These are phyloP conservation scores for Cercospora zeae-maydis DNA, from an alignment of 2,329 filamentous ascomycete genomes.

Conservation along the genomic window DNA sequence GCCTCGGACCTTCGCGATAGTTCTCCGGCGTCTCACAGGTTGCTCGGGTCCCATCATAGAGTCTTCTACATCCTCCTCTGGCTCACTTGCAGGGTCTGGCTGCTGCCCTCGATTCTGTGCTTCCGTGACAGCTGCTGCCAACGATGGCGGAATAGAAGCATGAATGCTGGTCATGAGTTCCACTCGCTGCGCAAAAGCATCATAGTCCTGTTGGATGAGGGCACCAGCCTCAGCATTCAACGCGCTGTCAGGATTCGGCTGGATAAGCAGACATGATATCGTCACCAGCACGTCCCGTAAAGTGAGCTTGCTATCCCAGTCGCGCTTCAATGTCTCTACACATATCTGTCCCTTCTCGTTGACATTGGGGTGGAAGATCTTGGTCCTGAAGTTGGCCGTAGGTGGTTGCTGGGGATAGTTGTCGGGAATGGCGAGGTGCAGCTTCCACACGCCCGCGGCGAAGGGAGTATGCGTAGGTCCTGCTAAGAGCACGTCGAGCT, in stretches of 20 bases:
- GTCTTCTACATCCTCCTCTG: constrained; percentile 19
- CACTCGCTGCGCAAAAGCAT: constrained; percentile 55
- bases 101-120: constrained; percentile 51
- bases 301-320: constrained; percentile 58
- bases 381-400: constrained; percentile 58
- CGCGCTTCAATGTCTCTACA: constrained; percentile 62
- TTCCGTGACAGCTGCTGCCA: constrained; percentile 47
- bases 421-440: constrained; percentile 58
- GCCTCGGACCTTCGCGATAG: constrained; percentile 29
- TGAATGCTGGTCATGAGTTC: constrained; percentile 62
- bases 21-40: constrained; percentile 28
- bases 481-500: constrained; percentile 56
- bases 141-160: constrained; percentile 49
- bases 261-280: constrained; percentile 60
- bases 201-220: constrained; percentile 58
- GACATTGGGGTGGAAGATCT: constrained; percentile 63
- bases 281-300: constrained; percentile 58
- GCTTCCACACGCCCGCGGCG: constrained; percentile 55
- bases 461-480: constrained; percentile 61
- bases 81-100: constrained; percentile 22
- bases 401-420: constrained; percentile 53
- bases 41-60: constrained; percentile 18
- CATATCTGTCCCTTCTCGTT: constrained; percentile 61
- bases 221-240: constrained; percentile 60
- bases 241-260: constrained; percentile 62